Evolutionary conservation across 2,329 filamentous ascomycete species (phyloP).

Genomic region (Alternaria ventricosa): DNA sequence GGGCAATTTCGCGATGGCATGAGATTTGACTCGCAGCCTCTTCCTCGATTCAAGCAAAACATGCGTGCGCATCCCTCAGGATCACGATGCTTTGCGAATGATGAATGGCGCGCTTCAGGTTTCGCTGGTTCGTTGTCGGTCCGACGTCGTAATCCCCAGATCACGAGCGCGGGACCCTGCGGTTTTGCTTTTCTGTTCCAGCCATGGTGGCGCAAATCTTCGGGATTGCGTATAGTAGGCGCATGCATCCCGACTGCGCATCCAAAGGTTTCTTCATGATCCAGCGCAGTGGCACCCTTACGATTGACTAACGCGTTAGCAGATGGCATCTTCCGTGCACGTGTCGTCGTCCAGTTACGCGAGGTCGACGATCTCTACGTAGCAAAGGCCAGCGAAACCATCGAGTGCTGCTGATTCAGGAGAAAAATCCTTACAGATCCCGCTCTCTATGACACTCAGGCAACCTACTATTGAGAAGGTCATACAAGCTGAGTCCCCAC

Average conservation of each 20-base stretch:
- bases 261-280: background rate
- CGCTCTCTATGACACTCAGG: background rate
- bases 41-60: background rate
- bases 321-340: background rate
- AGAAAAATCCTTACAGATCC: background rate
- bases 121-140: background rate
- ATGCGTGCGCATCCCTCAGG: background rate
- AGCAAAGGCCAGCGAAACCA: background rate
- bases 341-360: background rate
- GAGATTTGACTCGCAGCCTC: background rate
- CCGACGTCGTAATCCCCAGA: background rate
- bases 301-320: background rate
- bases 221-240: background rate
- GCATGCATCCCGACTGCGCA: background rate
- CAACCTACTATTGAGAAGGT: background rate
- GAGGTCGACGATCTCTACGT: background rate
- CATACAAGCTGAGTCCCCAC: background rate
- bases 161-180: background rate
- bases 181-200: background rate
- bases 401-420: background rate
- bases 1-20: background rate
- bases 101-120: background rate
- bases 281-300: background rate
- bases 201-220: background rate
- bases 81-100: background rate